Base-by-base conservation (phyloP, 2,329 filamentous ascomycete species). In the Calonectria pauciramosa region DNA sequence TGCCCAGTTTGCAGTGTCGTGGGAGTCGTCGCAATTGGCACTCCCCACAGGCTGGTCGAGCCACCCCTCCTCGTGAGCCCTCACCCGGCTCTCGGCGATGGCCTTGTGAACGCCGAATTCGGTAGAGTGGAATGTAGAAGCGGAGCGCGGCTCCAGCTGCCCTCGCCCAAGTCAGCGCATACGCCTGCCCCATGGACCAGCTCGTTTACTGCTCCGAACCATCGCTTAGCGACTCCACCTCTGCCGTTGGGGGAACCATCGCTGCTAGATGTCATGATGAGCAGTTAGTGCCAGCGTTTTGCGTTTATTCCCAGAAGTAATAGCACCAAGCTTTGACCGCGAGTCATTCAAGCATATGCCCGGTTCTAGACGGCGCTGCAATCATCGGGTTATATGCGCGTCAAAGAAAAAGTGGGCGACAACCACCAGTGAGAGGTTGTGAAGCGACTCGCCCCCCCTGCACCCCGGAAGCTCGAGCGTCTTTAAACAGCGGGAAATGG, bases 121-220 rank as follows among this genome's bases (percentile, higher is more conserved):
- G 11, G 54, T 10, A 70, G 44, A 38, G 14, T 2, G 66, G 71
- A 64, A 73, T 44, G 20, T 64, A 28, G 52, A 70, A 70, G 71
- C 71, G 67, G 49, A 28, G 3, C 28, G 32, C 71, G 71, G 60
- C 71, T 73, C 20, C 41, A 67, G 51, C 68, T 73, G 41, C 67
- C 67, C 41, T 41, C 14, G 23, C 3, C 38, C 51, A 7, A 14
- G n/a, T 3, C 11, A 32, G 51, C 71, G 71, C 71, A 67, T 73
- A 16, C 51, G 66, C 26, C 14, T 73, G 60, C 71, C 67, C 49
- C 23, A 10, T 38, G 23, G 49, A 16, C 56, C 34, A 36, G 7
- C 26, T 18, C n/a, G 36, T 32, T 18, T 18, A 63, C 34, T 18
- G 18, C 36, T 51, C 65, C 32, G 23, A 36, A 16, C 4, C 47